A percentile compares a stretch with the other conserved stretches of the same genome.
Evolutionary conservation across 352 stramenopile genomes (phyloP).

Genomic region (Peronospora farinosa): DNA sequence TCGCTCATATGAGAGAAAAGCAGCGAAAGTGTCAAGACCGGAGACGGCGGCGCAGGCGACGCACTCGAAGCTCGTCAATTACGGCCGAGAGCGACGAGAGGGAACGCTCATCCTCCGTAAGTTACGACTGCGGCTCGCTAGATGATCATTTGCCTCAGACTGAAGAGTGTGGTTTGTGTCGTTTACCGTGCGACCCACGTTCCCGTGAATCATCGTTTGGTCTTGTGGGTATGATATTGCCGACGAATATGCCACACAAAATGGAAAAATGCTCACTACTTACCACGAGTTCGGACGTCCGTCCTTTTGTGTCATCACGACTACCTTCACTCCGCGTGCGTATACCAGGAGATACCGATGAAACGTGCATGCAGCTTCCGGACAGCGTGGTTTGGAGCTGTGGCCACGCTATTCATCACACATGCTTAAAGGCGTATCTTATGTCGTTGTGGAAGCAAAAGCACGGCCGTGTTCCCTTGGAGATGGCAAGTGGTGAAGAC

Average conservation of each 20-base stretch:
- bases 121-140: constrained; percentile 14
- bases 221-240: constrained; percentile 63
- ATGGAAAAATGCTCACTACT: constrained; percentile 17
- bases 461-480: constrained; percentile 34
- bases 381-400: constrained; percentile 64
- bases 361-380: constrained; percentile 32
- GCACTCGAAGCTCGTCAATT: constrained; percentile 27
- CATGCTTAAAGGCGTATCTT: constrained; percentile 68
- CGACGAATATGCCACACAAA: constrained; percentile 44
- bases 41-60: constrained; percentile 32
- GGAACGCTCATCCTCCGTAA: constrained; percentile 17
- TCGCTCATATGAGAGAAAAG: constrained; percentile 48
- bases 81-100: constrained; percentile 12
- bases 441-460: constrained; percentile 62
- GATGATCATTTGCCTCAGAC: constrained; percentile 26
- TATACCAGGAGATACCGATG: constrained; percentile 23
- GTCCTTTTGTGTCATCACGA: constrained; percentile 12
- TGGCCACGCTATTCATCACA: constrained; percentile 60
- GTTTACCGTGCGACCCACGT: constrained; percentile 43
- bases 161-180: constrained; percentile 62
- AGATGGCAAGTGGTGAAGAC: constrained; percentile 45
- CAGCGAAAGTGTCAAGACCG: constrained; percentile 29
- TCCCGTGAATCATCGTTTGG: constrained; percentile 47
- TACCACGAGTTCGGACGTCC: constrained; percentile 6
- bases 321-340: constrained; percentile 27